phyloP scores from a whole-genome alignment of 352 stramenopile species.

The Pythium folliculosum region DNA sequence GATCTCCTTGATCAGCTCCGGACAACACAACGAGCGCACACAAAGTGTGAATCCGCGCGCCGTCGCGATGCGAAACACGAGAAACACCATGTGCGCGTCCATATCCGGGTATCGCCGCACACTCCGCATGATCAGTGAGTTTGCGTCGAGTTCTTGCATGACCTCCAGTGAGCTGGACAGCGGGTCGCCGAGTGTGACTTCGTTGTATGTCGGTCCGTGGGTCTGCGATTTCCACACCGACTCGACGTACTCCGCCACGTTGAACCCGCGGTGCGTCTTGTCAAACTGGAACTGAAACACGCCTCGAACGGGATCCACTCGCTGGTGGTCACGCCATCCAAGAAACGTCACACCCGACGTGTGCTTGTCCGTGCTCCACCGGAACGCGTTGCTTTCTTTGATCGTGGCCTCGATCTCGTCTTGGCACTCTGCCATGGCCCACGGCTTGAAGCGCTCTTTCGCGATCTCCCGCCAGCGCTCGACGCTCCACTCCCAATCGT shows the following conservation, averaged over 20 bases:
- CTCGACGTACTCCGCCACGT: background rate
- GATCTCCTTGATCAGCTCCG: background rate
- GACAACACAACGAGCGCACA: background rate
- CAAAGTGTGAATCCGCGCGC: background rate
- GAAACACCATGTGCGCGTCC: background rate
- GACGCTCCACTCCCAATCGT: background rate
- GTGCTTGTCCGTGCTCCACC: background rate
- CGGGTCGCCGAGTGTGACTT: background rate
- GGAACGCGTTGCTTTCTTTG: slow-evolving; percentile 1
- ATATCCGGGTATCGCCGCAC: background rate
- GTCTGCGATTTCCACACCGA: background rate
- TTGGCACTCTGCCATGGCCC: background rate
- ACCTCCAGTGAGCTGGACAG: background rate
- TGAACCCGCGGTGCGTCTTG: background rate
- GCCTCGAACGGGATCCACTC: background rate
- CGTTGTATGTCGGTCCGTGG: background rate
- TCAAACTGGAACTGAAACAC: slow-evolving; percentile 10
- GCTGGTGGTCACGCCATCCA: slow-evolving; percentile 9
- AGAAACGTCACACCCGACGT: slow-evolving; percentile 4
- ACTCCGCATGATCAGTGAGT: background rate
- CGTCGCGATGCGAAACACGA: background rate
- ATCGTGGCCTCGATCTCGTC: background rate
- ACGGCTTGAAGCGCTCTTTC: background rate
- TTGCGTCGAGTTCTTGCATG: background rate
- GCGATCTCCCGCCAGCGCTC: background rate